phyloP scores from a whole-genome alignment of 2,329 filamentous ascomycete species.

The Mollisiaceae sp. region DNA sequence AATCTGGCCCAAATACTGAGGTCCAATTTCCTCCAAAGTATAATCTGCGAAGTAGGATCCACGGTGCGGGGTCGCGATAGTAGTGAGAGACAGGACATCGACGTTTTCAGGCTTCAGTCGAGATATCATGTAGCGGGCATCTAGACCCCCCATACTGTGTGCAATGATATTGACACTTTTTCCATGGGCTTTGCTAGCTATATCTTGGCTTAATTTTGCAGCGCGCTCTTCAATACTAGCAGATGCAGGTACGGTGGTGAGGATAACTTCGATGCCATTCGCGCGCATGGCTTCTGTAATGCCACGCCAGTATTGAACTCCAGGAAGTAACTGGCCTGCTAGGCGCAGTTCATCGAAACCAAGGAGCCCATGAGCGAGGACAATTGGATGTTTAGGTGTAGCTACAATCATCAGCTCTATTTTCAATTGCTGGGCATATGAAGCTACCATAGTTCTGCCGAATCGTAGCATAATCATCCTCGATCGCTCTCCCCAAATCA shows the following conservation, averaged over 20 bases:
- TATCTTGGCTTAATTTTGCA: conserved; percentile 59
- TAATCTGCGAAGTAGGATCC: conserved; percentile 58
- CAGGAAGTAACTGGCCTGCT: conserved; percentile 54
- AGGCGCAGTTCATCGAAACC: conserved; percentile 65
- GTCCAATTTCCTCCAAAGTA: conserved; percentile 53
- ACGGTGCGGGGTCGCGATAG: conserved; percentile 46
- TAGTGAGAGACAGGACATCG: conserved; percentile 50
- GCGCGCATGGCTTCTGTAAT: conserved; percentile 62
- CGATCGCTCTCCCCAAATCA: conserved; percentile 57
- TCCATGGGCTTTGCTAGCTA: conserved; percentile 51
- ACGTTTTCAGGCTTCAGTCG: conserved; percentile 52
- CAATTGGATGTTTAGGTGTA: conserved; percentile 64
- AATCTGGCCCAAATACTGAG: conserved; percentile 56
- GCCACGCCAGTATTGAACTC: conserved; percentile 68
- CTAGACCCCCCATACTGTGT: conserved; percentile 71
- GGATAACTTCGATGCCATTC: conserved; percentile 61
- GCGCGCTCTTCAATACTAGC: conserved; percentile 66
- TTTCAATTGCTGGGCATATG: not conserved
- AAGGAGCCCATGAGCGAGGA: conserved; percentile 68
- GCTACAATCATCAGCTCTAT: conserved; percentile 35
- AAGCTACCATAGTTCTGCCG: conserved; percentile 59
- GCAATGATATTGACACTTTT: conserved; percentile 76
- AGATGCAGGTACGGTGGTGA: conserved; percentile 65
- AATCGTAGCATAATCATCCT: conserved; percentile 66
- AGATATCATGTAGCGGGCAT: conserved; percentile 69